These are phyloP conservation scores for Pyrenophora graminea DNA, from an alignment of 2,329 filamentous ascomycete genomes.

Conservation along the genomic window DNA sequence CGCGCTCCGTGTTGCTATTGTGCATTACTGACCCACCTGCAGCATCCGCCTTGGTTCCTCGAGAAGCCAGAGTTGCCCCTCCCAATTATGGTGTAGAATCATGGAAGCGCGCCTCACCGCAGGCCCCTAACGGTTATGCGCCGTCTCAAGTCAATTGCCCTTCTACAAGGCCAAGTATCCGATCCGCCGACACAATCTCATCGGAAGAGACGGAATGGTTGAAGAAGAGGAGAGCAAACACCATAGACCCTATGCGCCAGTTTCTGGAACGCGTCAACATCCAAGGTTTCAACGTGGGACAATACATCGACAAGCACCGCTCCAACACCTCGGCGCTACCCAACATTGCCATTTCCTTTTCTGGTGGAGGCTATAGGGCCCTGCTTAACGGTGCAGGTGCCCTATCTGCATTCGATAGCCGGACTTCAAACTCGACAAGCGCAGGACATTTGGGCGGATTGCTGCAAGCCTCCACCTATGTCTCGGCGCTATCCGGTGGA, in stretches of 20 bases:
- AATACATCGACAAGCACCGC: conserved; percentile 67
- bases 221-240: conserved; percentile 69
- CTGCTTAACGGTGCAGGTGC: conserved; percentile 82
- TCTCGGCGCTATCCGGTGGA: conserved; percentile 80
- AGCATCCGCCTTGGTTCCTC: conserved; percentile 35
- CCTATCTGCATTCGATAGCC: conserved; percentile 75
- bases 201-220: conserved; percentile 76
- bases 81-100: conserved; percentile 21
- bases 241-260: conserved; percentile 72
- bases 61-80: conserved; percentile 26
- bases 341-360: conserved; percentile 76
- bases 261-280: conserved; percentile 76
- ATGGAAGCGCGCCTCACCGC: conserved; percentile 53
- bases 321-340: conserved; percentile 63
- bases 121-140: conserved; percentile 70
- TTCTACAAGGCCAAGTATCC: conserved; percentile 67
- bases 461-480: conserved; percentile 78
- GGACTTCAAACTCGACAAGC: conserved; percentile 65
- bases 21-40: conserved; percentile 21
- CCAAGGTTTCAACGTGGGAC: conserved; percentile 72
- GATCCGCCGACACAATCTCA: conserved; percentile 66
- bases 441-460: conserved; percentile 76
- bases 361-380: conserved; percentile 86
- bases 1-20: neutral
- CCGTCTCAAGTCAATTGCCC: conserved; percentile 73